Percentiles rank a stretch among this genome's conserved stretches.
These are phyloP conservation scores for Chlamydomonas reinhardtii DNA, from an alignment of 163 green algal species.

Conservation along the genomic window DNA sequence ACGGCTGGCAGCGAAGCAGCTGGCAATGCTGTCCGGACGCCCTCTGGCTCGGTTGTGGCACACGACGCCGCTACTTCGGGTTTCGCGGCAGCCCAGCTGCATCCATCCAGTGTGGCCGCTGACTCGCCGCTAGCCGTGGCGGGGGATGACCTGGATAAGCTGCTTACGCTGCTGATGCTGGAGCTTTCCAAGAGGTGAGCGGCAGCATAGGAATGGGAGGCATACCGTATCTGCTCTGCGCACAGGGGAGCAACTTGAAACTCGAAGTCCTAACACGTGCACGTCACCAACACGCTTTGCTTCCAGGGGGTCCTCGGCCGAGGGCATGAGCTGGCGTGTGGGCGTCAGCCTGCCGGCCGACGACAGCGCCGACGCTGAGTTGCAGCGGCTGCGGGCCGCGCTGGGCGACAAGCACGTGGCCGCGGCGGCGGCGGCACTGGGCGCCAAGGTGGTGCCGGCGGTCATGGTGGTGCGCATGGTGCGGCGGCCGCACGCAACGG, in stretches of 20 bases:
- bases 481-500: not conserved
- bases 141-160: not conserved
- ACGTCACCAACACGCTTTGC: not conserved
- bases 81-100: too few relatives aligned
- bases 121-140: not conserved
- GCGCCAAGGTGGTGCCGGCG: not conserved
- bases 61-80: too few relatives aligned
- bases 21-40: too few relatives aligned
- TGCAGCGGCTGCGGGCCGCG: not conserved
- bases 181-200: slow-evolving; percentile 20
- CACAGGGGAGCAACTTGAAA: too few relatives aligned
- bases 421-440: not conserved
- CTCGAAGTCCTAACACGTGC: too few relatives aligned
- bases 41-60: too few relatives aligned
- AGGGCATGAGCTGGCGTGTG: slow-evolving; percentile 21
- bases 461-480: slow-evolving; percentile 13
- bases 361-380: not conserved
- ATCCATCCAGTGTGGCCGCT: not conserved
- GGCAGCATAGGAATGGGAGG: not conserved
- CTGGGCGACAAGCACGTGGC: not conserved
- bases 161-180: not conserved
- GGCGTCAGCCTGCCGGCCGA: slow-evolving; percentile 5
- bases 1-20: too few relatives aligned
- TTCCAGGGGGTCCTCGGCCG: not conserved
- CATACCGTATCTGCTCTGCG: too few relatives aligned